Evolutionary conservation across 371 early-diverging fungal genomes (phyloP).

Genomic region (Nematocida ausubeli): DNA sequence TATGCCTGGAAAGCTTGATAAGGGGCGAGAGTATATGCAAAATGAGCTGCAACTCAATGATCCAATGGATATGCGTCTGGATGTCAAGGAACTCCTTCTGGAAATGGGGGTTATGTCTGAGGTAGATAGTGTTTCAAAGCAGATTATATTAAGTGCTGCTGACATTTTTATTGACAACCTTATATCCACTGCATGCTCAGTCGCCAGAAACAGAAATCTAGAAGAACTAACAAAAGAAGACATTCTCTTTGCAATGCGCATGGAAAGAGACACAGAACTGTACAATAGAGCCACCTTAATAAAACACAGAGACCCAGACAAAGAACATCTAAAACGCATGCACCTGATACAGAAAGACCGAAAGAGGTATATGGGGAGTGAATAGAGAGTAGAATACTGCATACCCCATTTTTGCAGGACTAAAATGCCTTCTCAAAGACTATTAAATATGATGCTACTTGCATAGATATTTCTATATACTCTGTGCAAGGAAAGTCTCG

Average conservation of each 20-base stretch:
- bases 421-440: no score
- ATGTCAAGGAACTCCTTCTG: conserved; percentile 29
- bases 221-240: conserved; percentile 46
- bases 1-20: conserved; percentile 9
- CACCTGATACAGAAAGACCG: conserved; percentile 42
- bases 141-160: conserved; percentile 21
- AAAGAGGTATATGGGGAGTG: neutral
- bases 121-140: conserved; percentile 16
- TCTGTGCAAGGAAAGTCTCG: no score
- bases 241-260: conserved; percentile 39
- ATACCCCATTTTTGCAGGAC: no score
- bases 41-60: neutral
- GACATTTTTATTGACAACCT: conserved; percentile 49
- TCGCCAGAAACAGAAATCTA: conserved; percentile 37
- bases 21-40: neutral
- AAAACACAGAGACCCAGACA: conserved; percentile 44
- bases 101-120: conserved; percentile 39
- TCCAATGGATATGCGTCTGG: conserved; percentile 29
- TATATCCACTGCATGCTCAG: conserved; percentile 45
- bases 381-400: neutral
- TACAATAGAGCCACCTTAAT: conserved; percentile 8
- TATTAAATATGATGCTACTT: no score
- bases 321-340: conserved; percentile 31
- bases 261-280: conserved; percentile 31
- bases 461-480: no score